phyloP scores from a whole-genome alignment of 345 rosid genomes.

The Pistacia vera region DNA sequence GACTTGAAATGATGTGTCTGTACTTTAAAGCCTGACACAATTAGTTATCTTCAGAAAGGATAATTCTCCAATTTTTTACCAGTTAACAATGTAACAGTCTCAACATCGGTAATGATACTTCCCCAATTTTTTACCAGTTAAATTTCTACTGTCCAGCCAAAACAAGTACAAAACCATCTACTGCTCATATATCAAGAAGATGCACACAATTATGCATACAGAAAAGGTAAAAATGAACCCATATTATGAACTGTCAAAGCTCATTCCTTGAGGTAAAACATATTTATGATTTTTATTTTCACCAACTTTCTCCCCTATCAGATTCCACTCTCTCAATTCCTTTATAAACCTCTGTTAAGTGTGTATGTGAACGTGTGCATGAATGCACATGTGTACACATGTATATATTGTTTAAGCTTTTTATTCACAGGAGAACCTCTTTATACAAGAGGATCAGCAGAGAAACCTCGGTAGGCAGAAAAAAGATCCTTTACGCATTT shows the following conservation, averaged over 20 bases:
- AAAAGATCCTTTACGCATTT: neutral
- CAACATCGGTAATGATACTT: neutral
- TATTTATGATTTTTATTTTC: neutral
- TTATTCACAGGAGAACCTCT: neutral
- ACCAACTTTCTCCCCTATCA: neutral
- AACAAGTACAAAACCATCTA: neutral
- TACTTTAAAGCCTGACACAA: conserved; percentile 5
- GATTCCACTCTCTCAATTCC: neutral
- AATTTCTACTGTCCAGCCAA: neutral
- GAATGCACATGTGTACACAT: neutral
- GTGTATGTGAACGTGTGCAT: neutral
- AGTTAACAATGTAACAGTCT: neutral
- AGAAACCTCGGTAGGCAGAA: neutral
- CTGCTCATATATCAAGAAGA: neutral
- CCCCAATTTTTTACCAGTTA: neutral
- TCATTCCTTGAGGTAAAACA: neutral
- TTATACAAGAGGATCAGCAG: neutral
- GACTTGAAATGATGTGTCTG: neutral
- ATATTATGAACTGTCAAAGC: neutral
- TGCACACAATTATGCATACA: neutral
- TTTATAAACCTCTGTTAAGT: neutral
- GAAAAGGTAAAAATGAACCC: neutral
- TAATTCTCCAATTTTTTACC: neutral
- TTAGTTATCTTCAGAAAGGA: neutral
- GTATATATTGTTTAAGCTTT: neutral